Conservation (phyloP, 176 grass and related monocot genomes). For the Bolboschoenus planiculmis region DNA sequence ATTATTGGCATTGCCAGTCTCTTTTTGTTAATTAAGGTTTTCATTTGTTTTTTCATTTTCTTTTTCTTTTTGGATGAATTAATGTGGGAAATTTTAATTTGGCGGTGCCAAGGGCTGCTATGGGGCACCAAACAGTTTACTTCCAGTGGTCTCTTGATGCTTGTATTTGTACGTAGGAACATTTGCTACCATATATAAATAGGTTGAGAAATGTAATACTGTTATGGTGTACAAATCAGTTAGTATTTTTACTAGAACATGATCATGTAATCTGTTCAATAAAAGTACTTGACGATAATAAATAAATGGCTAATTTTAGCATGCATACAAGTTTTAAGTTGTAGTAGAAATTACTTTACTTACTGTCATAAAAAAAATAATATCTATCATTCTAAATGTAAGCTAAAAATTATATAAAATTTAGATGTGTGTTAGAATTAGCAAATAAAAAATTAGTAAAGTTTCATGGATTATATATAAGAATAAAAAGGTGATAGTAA, state of each 20-base stretch:
- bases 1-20: neutral
- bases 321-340: no score
- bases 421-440: neutral
- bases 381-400: no score
- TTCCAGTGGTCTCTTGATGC: neutral
- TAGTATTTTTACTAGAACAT: no score
- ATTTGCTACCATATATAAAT: neutral
- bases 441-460: neutral
- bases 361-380: no score
- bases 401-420: no score
- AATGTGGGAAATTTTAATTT: neutral
- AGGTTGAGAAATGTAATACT: no score
- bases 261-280: no score
- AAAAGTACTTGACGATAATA: no score
- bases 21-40: neutral
- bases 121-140: neutral
- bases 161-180: neutral
- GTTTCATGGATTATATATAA: neutral
- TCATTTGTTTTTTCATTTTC: neutral
- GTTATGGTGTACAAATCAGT: no score
- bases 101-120: neutral
- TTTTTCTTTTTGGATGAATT: neutral
- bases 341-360: no score
- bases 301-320: no score
- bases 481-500: neutral